Conservation (phyloP, 2,329 filamentous ascomycete genomes). For the Didymella sp. region DNA sequence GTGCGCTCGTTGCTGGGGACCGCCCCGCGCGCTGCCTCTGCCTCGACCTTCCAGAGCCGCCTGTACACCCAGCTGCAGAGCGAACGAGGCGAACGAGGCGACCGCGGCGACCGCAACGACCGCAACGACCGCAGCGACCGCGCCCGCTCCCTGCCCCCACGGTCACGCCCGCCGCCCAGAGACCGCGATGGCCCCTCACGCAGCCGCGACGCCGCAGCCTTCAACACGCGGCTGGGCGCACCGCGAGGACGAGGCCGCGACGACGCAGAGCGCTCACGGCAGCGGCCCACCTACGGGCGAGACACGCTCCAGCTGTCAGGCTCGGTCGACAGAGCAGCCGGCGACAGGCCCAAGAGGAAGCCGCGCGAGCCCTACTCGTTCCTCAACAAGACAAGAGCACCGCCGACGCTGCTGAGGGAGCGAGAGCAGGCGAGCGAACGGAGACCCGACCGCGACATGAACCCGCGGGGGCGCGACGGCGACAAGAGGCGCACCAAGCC, state of each 20-base stretch:
- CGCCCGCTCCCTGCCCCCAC: constrained; percentile 9
- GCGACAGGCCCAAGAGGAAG: constrained; percentile 30
- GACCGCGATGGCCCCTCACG: constrained; percentile 27
- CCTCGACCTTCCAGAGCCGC: constrained; percentile 44
- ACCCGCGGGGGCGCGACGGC: constrained; percentile 25
- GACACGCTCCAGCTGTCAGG: constrained; percentile 58
- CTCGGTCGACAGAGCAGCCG: constrained; percentile 34
- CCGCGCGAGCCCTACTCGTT: constrained; percentile 43
- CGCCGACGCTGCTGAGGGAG: constrained; percentile 31
- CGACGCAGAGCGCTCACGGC: constrained; percentile 12
- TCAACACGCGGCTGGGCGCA: constrained; percentile 12
- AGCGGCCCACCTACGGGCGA: constrained; percentile 34
- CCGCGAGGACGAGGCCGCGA: constrained; percentile 1
- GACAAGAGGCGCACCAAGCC: constrained; percentile 47
- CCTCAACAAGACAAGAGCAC: constrained; percentile 45
- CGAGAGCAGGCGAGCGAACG: constrained; percentile 14
- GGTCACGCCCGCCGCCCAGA: constrained; percentile 16
- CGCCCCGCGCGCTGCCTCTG: constrained; percentile 28
- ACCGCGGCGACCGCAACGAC: constrained; percentile 12
- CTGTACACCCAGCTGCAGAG: constrained; percentile 45
- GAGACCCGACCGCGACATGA: constrained; percentile 12
- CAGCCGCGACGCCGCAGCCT: neutral
- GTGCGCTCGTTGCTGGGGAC: constrained; percentile 35
- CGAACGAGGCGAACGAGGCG: constrained; percentile 19
- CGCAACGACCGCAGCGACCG: constrained; percentile 16